Conservation (phyloP, 202 grass and related monocot species). For the Cymbopogon flexuosus region DNA sequence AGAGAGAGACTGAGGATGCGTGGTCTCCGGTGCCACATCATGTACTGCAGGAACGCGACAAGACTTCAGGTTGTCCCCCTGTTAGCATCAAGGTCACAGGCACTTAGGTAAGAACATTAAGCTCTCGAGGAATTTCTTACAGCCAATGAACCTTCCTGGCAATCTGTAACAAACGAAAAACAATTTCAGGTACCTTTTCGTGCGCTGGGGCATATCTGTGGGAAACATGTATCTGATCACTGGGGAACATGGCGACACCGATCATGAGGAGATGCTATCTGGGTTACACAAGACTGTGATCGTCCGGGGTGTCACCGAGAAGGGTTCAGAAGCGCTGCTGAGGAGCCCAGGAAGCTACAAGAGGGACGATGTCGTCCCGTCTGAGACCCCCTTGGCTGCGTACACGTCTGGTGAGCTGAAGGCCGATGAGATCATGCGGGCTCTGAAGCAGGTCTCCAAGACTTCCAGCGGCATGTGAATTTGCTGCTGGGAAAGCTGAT, state of each 20-base stretch:
- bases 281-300: slow-evolving; percentile 87
- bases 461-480: slow-evolving; percentile 47
- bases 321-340: slow-evolving; percentile 58
- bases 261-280: slow-evolving; percentile 68
- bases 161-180: background rate
- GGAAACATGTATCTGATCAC: slow-evolving; percentile 78
- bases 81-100: slow-evolving; percentile 84
- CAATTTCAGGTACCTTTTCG: slow-evolving; percentile 68
- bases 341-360: slow-evolving; percentile 76
- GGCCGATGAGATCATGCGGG: slow-evolving; percentile 60
- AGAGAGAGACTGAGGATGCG: slow-evolving; percentile 77
- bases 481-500: background rate
- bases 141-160: background rate
- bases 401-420: slow-evolving; percentile 39
- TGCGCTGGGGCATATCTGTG: slow-evolving; percentile 82
- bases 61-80: slow-evolving; percentile 90
- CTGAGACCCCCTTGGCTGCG: slow-evolving; percentile 49
- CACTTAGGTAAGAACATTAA: slow-evolving; percentile 59
- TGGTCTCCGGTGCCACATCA: slow-evolving; percentile 79
- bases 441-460: slow-evolving; percentile 75
- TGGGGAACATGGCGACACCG: slow-evolving; percentile 70
- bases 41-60: slow-evolving; percentile 81
- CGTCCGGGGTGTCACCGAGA: slow-evolving; percentile 65
- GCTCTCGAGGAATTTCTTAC: slow-evolving; percentile 3
- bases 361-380: slow-evolving; percentile 67